A percentile compares a stretch with the other conserved stretches of the same genome.
Evolutionary conservation across 345 rosid genomes (phyloP).

Genomic region (Mallotus nudiflorus): DNA sequence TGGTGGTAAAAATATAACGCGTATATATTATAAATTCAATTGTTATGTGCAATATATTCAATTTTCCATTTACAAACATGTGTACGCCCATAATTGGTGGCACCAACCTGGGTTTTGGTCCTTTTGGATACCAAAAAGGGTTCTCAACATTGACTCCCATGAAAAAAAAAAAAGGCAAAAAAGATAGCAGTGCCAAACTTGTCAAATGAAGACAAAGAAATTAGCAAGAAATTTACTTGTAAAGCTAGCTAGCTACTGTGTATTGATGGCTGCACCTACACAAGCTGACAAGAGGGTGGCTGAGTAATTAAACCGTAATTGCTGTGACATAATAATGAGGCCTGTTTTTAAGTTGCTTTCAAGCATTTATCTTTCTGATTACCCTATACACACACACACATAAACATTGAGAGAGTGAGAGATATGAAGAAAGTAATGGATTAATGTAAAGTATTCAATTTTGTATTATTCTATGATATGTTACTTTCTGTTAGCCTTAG

Average conservation of each 20-base stretch:
- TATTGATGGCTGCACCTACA: constrained; percentile 32
- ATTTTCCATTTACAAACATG: too few relatives aligned
- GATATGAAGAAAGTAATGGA: not conserved
- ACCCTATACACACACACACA: constrained; percentile 16
- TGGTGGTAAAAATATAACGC: too few relatives aligned
- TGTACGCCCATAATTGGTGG: too few relatives aligned
- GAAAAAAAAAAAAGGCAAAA: too few relatives aligned
- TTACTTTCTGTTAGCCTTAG: not conserved
- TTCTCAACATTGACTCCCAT: too few relatives aligned
- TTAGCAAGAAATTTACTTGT: too few relatives aligned
- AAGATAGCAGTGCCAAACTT: too few relatives aligned
- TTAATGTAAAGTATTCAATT: not conserved
- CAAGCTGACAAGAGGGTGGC: constrained; percentile 32
- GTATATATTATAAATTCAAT: too few relatives aligned
- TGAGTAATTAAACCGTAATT: constrained; percentile 20
- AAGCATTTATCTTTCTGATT: constrained; percentile 31
- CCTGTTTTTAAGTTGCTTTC: constrained; percentile 39
- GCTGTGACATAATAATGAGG: constrained; percentile 32
- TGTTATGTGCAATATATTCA: too few relatives aligned
- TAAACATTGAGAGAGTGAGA: not conserved
- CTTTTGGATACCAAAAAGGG: too few relatives aligned
- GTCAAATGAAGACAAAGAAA: not conserved
- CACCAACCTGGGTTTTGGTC: too few relatives aligned
- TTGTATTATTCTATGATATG: not conserved
- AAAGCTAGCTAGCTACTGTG: not conserved